Base-by-base conservation (phyloP, 208 protist species). In the Crithidia bombi region DNA sequence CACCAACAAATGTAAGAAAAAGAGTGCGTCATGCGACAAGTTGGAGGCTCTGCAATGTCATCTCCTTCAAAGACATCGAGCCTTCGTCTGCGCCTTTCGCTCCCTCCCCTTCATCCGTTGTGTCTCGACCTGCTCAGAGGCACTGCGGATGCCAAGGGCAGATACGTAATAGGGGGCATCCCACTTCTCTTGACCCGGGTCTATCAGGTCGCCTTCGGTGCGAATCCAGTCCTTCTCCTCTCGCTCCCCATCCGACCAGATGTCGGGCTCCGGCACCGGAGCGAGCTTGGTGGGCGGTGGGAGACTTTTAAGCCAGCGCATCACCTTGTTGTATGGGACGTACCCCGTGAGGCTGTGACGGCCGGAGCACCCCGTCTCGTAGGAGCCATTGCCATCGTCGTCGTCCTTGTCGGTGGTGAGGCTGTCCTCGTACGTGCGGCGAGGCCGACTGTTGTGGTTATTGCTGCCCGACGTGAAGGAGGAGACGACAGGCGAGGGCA, bases 131-230 rank as follows among this genome's bases (percentile, higher is more conserved):
- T 50, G 33, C 59, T 73, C 66, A 3, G 50, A 63, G 11, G 19
- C 36, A 4, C 33, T 63, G n/a, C 59, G 38, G 10, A 62, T 43
- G 14, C 61, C 75, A 2, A 85, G 65, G 23, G 86, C 86, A 6
- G 81, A 82, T 28, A 91, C 55, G 56, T 87, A 89, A 25, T 74
- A 65, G 38, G 84, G 78, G 0, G 74, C 72, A 21, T 84, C 79
- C 57, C 75, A 78, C 12, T 35, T 33, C 14, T 73, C 50, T 25
- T 57, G 51, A 5, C 11, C 52, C 25, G 54, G 63, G 38, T 77
- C 52, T 1, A 83, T 39, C 21, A 44, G 57, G 14, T 65, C 69
- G 15, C 73, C 75, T 39, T 82, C 78, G 10, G 83, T 72, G 12
- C 72, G 35, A 15, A 81, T 67, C 80, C 81, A 85, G 32, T 70